Percentiles rank a stretch among this genome's conserved stretches.
Conservation (phyloP, 2,329 filamentous ascomycete species). For the Chrysoporthe puriensis region DNA sequence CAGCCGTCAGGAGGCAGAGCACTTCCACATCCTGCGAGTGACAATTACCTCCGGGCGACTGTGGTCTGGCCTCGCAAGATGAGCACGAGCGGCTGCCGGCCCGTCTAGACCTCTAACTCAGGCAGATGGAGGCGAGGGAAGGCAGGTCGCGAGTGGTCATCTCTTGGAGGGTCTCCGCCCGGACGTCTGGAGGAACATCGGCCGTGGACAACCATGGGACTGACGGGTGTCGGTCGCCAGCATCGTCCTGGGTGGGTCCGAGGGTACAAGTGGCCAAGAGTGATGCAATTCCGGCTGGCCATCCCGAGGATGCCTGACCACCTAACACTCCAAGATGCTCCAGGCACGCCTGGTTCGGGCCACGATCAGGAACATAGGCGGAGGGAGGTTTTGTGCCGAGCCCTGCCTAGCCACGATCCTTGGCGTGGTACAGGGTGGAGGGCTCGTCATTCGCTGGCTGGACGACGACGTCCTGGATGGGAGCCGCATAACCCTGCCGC, state of each 20-base stretch:
- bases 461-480: neutral
- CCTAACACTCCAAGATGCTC: neutral
- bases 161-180: neutral
- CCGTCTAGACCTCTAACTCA: conserved; percentile 4
- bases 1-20: neutral
- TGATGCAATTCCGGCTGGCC: neutral
- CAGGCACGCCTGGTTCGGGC: neutral
- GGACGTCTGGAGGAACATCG: neutral
- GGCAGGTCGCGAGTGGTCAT: neutral
- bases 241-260: neutral
- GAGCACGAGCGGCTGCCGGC: conserved; percentile 11
- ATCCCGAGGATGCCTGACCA: conserved; percentile 1
- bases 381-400: neutral
- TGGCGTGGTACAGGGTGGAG: neutral
- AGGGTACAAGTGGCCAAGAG: neutral
- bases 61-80: neutral
- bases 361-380: neutral
- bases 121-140: neutral
- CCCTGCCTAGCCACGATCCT: conserved; percentile 1
- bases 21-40: neutral
- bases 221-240: neutral
- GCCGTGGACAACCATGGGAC: neutral
- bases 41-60: too few relatives aligned
- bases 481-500: conserved; percentile 1
- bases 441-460: neutral